phyloP scores from a whole-genome alignment of 139 green algal species.

The Micractinium conductrix region DNA sequence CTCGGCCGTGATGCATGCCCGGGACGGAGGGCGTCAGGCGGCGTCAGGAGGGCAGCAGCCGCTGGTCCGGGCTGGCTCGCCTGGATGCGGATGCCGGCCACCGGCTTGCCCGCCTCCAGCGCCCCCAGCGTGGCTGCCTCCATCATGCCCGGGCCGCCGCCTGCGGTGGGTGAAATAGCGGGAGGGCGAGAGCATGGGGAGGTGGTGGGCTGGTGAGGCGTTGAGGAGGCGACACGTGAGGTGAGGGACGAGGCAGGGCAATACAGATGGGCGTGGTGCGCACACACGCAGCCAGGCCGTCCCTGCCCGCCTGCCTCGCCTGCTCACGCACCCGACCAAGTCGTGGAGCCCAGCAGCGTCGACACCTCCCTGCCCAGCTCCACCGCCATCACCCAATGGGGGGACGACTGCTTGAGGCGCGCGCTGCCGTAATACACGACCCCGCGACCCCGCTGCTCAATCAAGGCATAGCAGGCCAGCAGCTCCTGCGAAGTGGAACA shows the following conservation, averaged over 20 bases:
- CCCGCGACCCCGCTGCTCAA: conserved; percentile 61
- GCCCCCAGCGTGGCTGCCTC: conserved; percentile 26
- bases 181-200: not conserved
- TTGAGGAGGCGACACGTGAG: not conserved
- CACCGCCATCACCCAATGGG: conserved; percentile 52
- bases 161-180: not conserved
- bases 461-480: conserved; percentile 68
- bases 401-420: conserved; percentile 50
- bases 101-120: conserved; percentile 50
- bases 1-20: too few species aligned
- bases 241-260: not conserved
- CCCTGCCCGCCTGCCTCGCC: not conserved
- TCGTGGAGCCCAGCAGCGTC: conserved; percentile 64
- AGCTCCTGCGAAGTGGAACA: conserved; percentile 47
- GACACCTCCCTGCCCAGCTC: conserved; percentile 53
- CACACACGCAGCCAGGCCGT: too few species aligned
- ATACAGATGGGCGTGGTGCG: too few species aligned
- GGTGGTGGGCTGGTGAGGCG: not conserved
- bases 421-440: conserved; percentile 78
- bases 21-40: too few species aligned
- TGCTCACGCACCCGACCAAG: conserved; percentile 56
- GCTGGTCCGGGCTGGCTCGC: too few species aligned
- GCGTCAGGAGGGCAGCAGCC: too few species aligned
- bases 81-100: conserved; percentile 72
- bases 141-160: conserved; percentile 78